A percentile compares a stretch with the other conserved stretches of the same genome.
Evolutionary conservation across 2,329 filamentous ascomycete genomes (phyloP).

Genomic region (Ophiostoma ips): DNA sequence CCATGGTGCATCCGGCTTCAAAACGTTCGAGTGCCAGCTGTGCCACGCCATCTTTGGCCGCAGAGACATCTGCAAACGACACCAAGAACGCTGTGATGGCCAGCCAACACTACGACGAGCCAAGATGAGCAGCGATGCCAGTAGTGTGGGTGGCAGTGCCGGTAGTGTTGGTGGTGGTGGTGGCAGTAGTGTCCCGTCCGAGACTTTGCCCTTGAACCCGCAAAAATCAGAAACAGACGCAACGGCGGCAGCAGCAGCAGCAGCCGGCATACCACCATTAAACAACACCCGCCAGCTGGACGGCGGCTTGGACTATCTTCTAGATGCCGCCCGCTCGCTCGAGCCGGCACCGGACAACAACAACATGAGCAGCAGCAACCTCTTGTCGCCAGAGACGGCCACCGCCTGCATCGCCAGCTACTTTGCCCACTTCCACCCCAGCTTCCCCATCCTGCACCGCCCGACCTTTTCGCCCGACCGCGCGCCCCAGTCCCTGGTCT

Average conservation of each 20-base stretch:
- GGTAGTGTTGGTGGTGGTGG: too few relatives aligned
- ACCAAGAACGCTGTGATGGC: slow-evolving; percentile 5
- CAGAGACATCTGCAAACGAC: slow-evolving; percentile 7
- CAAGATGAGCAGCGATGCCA: neutral
- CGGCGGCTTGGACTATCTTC: neutral
- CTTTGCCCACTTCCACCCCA: too few relatives aligned
- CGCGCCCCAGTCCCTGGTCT: neutral
- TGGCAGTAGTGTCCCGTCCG: neutral
- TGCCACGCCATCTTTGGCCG: slow-evolving; percentile 5
- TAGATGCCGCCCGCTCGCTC: neutral
- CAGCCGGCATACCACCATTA: neutral
- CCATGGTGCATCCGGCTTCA: slow-evolving; percentile 3
- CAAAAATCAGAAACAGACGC: too few relatives aligned
- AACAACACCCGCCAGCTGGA: too few relatives aligned
- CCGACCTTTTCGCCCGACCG: neutral
- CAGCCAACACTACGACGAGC: neutral
- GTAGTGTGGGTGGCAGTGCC: too few relatives aligned
- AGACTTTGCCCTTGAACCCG: neutral
- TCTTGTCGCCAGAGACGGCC: neutral
- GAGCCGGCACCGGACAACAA: neutral
- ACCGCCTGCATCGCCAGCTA: neutral
- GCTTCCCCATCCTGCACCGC: slow-evolving; percentile 1
- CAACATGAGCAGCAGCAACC: too few relatives aligned
- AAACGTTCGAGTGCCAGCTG: slow-evolving; percentile 2
- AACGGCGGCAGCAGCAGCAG: too few relatives aligned